A percentile compares a stretch with the other conserved stretches of the same genome.
Evolutionary conservation across 1,284 basidiomycete species (phyloP).

Genomic region (Lentinula novae-zelandiae): DNA sequence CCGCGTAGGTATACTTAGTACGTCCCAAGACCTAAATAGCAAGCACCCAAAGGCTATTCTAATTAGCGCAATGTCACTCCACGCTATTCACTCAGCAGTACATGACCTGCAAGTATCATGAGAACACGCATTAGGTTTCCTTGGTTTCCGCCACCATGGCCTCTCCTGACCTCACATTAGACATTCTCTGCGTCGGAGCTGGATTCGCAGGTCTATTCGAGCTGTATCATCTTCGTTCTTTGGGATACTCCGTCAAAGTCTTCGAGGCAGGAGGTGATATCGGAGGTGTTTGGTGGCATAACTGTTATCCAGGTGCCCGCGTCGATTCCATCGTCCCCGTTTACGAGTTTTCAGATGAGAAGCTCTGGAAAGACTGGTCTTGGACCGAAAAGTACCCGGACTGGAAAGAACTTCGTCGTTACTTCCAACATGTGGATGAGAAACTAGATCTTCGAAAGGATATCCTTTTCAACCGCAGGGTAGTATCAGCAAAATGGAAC

Average conservation of each 20-base stretch:
- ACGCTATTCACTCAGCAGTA: too few relatives aligned
- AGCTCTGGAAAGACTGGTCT: slow-evolving; percentile 9
- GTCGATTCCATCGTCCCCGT: slow-evolving; percentile 11
- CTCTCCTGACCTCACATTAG: slow-evolving; percentile 4
- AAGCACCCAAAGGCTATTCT: too few relatives aligned
- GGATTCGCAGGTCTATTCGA: slow-evolving; percentile 24
- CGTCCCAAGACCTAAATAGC: too few relatives aligned
- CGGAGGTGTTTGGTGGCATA: slow-evolving; percentile 18
- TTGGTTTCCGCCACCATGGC: background rate
- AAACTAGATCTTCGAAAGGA: slow-evolving; percentile 19
- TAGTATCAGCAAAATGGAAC: slow-evolving; percentile 22
- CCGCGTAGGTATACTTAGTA: background rate
- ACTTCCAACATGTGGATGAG: slow-evolving; percentile 9
- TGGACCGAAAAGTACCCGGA: slow-evolving; percentile 12
- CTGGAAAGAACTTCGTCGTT: slow-evolving; percentile 9
- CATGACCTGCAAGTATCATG: background rate
- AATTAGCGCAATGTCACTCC: too few relatives aligned
- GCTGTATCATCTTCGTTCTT: slow-evolving; percentile 20
- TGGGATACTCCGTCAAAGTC: slow-evolving; percentile 21
- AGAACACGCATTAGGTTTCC: background rate
- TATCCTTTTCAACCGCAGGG: slow-evolving; percentile 21
- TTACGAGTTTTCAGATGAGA: slow-evolving; percentile 7
- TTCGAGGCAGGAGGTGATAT: slow-evolving; percentile 21
- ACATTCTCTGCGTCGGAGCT: slow-evolving; percentile 23
- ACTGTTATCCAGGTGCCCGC: slow-evolving; percentile 10